Percentiles rank a stretch among this genome's conserved stretches.
phyloP scores from a whole-genome alignment of 345 rosid genomes.

The Durio zibethinus region DNA sequence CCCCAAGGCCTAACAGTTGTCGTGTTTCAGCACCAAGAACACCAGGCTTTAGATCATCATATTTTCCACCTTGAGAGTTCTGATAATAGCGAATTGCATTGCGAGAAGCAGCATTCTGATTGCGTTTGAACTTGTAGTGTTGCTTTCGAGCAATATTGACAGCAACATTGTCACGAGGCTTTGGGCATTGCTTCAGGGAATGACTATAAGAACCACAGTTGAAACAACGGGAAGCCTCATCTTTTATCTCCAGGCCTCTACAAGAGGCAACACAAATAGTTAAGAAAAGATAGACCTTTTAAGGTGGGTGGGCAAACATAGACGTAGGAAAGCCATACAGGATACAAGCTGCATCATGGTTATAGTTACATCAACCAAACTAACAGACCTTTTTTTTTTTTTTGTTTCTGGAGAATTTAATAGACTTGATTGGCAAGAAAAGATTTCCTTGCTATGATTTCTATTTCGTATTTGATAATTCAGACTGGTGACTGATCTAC shows the following conservation, averaged over 20 bases:
- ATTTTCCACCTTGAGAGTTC: slow-evolving; percentile 66
- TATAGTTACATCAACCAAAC: not conserved
- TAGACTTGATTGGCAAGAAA: not conserved
- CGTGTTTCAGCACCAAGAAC: slow-evolving; percentile 75
- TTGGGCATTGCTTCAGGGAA: slow-evolving; percentile 79
- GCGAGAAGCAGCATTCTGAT: slow-evolving; percentile 55
- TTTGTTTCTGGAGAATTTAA: not conserved
- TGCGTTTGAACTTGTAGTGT: slow-evolving; percentile 55
- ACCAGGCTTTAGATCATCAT: slow-evolving; percentile 88
- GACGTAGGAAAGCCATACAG: not conserved
- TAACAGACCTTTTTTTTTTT: no score
- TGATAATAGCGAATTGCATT: slow-evolving; percentile 67
- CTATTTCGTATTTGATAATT: not conserved
- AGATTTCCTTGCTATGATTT: not conserved
- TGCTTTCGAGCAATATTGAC: slow-evolving; percentile 79
- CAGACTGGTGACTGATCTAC: not conserved
- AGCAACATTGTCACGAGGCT: slow-evolving; percentile 78
- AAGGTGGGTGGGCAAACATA: not conserved
- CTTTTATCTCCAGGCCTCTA: slow-evolving; percentile 75
- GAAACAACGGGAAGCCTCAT: slow-evolving; percentile 81
- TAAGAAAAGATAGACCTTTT: not conserved
- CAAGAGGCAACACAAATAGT: slow-evolving; percentile 23
- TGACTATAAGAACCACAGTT: slow-evolving; percentile 92
- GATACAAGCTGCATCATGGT: not conserved
- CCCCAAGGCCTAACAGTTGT: slow-evolving; percentile 77